Base-by-base conservation (phyloP, 176 grass and related monocot genomes). In the Carex littledalei region DNA sequence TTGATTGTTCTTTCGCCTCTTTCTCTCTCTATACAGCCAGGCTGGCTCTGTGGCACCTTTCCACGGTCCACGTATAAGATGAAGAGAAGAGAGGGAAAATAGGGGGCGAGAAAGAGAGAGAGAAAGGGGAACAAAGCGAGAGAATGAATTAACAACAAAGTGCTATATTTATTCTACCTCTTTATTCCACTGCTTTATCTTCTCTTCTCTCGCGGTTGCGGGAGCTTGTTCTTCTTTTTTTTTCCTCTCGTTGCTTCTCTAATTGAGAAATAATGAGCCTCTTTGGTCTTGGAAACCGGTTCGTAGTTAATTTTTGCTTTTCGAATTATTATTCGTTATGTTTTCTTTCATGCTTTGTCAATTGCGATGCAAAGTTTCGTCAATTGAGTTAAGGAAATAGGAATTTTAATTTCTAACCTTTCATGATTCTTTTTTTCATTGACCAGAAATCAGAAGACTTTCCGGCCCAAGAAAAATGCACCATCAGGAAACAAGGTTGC, bases 361-460 rank as follows among this genome's bases (percentile, higher is more conserved):
- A 82, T 67, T 82, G 29, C 2, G 29, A 77, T 77, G 47, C 72
- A 55, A 26, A 18, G 55, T 67, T 82, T 67, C 0, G n/a, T 52
- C 15, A 32, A 55, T 63, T 73, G 32, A 53, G 66, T 52, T 22
- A 6, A 21, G 15, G 2, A 5, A 43, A 29, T 37, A 16, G 31
- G 10, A 34, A 80, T n/a, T 55, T 49, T 29, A 8, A 20, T 45
- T 10, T 69, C 39, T 60, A 8, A 52, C 11, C 5, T 56, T 75
- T 84, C 12, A 45, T 18, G 16, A 1, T 75, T 78, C n/a, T 3
- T n/a, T 57, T 69, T 67, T 11, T n/a, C 2, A 2, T 64, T 56
- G 22, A 41, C 31, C 84, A 98, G 93, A 65, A 98, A 95, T 84
- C 89, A 95, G 71, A 95, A 88, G 90, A 99, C 96, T 21, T 95